phyloP scores from a whole-genome alignment of 148 eudicot species.

The Chenopodium quinoa region DNA sequence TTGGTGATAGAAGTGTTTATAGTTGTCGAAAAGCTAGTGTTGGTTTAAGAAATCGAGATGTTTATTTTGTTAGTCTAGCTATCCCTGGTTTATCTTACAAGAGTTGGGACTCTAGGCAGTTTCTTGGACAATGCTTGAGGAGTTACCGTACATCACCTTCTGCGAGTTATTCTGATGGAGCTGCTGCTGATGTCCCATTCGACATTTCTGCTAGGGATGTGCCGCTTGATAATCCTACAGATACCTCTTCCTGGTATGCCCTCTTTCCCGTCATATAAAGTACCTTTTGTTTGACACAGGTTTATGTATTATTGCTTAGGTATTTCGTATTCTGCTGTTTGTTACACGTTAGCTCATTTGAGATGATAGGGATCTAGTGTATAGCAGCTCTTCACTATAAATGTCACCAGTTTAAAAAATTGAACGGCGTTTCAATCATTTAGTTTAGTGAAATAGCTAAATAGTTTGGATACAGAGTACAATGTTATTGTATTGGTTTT shows the following conservation, averaged over 20 bases:
- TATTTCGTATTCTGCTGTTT: neutral
- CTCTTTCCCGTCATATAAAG: neutral
- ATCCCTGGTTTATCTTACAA: slow-evolving; percentile 22
- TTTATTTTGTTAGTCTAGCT: slow-evolving; percentile 2
- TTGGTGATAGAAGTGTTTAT: slow-evolving; percentile 36
- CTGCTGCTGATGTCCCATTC: slow-evolving; percentile 16
- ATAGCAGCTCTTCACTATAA: neutral
- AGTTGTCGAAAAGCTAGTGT: slow-evolving; percentile 42
- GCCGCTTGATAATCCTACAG: slow-evolving; percentile 16
- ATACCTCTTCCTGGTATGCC: slow-evolving; percentile 23
- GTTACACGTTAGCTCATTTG: neutral
- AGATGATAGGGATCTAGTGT: neutral
- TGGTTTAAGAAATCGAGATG: slow-evolving; percentile 46
- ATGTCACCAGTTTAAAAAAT: neutral
- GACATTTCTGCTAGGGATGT: slow-evolving; percentile 20
- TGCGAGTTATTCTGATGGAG: slow-evolving; percentile 17
- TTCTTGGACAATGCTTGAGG: slow-evolving; percentile 32
- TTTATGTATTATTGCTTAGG: neutral
- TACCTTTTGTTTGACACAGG: neutral
- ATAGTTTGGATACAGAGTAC: neutral
- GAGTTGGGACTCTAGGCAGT: slow-evolving; percentile 27
- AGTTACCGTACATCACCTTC: slow-evolving; percentile 17
- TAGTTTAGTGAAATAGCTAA: neutral
- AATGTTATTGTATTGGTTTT: neutral
- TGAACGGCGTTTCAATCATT: too few relatives aligned